Evolutionary conservation across 2,329 filamentous ascomycete genomes (phyloP).

Genomic region (Botrytis medusae): DNA sequence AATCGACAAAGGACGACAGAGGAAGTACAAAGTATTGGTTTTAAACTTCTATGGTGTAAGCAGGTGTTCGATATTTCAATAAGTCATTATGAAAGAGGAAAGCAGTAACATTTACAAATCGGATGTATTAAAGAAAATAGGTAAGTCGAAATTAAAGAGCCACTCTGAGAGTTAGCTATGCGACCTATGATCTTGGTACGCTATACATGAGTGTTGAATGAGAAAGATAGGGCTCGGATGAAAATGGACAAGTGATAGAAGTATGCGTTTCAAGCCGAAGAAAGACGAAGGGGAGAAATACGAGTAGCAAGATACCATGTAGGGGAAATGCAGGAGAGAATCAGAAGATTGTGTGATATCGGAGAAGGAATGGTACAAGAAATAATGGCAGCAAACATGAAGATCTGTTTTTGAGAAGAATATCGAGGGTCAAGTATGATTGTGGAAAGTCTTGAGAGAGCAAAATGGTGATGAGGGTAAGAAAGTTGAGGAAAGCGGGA

Average conservation of each 20-base stretch:
- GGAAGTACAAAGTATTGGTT: not conserved
- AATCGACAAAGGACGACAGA: not conserved
- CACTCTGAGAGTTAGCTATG: constrained; percentile 1
- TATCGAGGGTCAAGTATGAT: not conserved
- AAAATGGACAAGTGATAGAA: not conserved
- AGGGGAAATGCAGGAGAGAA: not conserved
- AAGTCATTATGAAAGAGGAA: not conserved
- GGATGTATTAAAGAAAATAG: not conserved
- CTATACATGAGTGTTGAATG: not conserved
- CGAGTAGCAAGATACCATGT: not conserved
- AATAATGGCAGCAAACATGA: not conserved
- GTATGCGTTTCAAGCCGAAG: not conserved
- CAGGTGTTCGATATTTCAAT: not conserved
- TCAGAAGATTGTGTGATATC: not conserved
- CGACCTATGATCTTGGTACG: not conserved
- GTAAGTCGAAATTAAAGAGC: not conserved
- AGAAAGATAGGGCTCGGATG: not conserved
- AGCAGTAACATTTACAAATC: not conserved
- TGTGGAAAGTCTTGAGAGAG: not conserved
- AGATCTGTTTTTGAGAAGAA: not conserved
- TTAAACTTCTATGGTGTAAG: not conserved
- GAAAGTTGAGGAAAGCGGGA: not conserved
- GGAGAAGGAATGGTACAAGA: not conserved
- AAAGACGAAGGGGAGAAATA: not conserved
- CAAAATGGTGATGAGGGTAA: not conserved